Base-by-base conservation (phyloP, 345 rosid species). In the Melaleuca quinquenervia region DNA sequence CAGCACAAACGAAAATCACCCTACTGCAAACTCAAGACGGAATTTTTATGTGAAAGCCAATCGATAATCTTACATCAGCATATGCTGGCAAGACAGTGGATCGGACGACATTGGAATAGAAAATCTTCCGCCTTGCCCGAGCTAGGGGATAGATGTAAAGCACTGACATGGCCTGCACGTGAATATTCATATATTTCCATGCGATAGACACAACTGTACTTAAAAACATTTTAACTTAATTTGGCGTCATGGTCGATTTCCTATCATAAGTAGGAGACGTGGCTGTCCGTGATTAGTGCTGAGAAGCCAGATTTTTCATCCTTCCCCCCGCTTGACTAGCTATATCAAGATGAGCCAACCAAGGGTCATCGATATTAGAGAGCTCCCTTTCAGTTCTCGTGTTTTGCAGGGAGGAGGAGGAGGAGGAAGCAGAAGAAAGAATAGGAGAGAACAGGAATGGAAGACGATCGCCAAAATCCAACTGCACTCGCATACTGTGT, bases 401-500 rank as follows among this genome's bases (percentile, higher is more conserved):
- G 48, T 36, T 70, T 36, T 36, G 48, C 48, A 16, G 76, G 36
- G 80, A 32, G 1, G 18, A 85, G 82, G 84, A 36, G 50, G 87
- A 58, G 56, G 52, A 44, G 26, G 84, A 76, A 41, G 82, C 84
- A 32, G 78, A 70, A 41, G 58, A 53, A 16, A 41, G 58, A 53
- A 16, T 7, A 64, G 21, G 26, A 18, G 48, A 32, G 1, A 36
- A 16, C 80, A 18, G 80, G 10, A 11, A 70, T 70, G 80, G 80
- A 70, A 70, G 80, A 21, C 80, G 48, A 70, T 70, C 6, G 80
- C 26, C 5, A 32, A 70, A 9, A 10, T 70, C 4, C 80, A 32
- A 36, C 80, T 36, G 80, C 24, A 5, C 48, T 44, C 3, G 48
- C 80, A 36, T 96, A 92, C 82, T 96, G 98, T 75, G 99, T 95